phyloP scores from a whole-genome alignment of 2,329 filamentous ascomycete species.

The Phialophora verrucosa region DNA sequence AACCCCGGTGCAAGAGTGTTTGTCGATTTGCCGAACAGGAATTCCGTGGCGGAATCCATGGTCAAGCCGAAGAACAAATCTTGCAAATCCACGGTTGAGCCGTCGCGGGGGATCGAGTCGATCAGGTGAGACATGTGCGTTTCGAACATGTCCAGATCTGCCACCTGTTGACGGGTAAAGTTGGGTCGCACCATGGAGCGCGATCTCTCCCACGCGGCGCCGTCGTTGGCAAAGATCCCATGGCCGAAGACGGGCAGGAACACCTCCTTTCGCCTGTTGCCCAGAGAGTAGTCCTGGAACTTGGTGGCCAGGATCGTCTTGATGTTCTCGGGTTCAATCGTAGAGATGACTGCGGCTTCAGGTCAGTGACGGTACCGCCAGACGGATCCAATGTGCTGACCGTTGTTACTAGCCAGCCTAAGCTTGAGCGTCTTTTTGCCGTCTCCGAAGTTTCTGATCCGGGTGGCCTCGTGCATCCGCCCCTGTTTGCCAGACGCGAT shows the following conservation, averaged over 20 bases:
- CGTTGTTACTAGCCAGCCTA: constrained; percentile 5
- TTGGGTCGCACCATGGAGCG: constrained; percentile 55
- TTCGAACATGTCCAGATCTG: constrained; percentile 64
- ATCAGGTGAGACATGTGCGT: constrained; percentile 64
- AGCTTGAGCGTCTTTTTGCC: constrained; percentile 30
- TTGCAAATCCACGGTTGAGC: constrained; percentile 64
- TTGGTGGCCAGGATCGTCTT: constrained; percentile 49
- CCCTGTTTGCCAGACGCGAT: constrained; percentile 30
- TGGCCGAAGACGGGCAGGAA: constrained; percentile 38
- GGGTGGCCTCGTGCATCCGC: constrained; percentile 30
- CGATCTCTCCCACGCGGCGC: constrained; percentile 55
- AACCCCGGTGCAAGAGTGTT: constrained; percentile 33
- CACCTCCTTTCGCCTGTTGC: constrained; percentile 49
- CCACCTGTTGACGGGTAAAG: constrained; percentile 59
- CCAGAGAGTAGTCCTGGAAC: constrained; percentile 47
- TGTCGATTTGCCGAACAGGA: constrained; percentile 67
- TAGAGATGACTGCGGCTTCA: constrained; percentile 36
- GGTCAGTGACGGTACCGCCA: not conserved
- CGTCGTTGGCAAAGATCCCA: constrained; percentile 56
- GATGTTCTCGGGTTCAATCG: constrained; percentile 59
- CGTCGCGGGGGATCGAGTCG: constrained; percentile 61
- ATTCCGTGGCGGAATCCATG: constrained; percentile 70
- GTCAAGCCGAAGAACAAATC: constrained; percentile 67
- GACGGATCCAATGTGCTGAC: constrained; percentile 10
- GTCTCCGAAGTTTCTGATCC: constrained; percentile 30